phyloP scores from a whole-genome alignment of 768 basidiomycete genomes.

The Lyophyllum shimeji region DNA sequence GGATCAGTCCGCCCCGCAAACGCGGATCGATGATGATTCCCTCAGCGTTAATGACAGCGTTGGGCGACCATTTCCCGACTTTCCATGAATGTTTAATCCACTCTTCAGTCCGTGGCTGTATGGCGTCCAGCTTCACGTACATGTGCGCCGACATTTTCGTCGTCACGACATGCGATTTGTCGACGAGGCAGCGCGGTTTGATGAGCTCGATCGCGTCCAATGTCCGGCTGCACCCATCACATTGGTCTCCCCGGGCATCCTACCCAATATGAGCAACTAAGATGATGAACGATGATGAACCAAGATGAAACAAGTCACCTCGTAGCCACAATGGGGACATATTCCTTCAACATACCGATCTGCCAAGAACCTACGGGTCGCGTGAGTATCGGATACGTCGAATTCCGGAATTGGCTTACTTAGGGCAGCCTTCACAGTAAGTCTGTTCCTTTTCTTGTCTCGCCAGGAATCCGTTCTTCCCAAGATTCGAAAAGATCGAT shows the following conservation, averaged over 20 bases:
- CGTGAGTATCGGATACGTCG: not conserved
- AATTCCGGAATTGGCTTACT: conserved; percentile 41
- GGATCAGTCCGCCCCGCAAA: conserved; percentile 79
- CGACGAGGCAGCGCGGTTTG: conserved; percentile 90
- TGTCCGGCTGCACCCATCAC: conserved; percentile 90
- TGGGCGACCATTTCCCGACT: conserved; percentile 89
- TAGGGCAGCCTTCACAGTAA: conserved; percentile 89
- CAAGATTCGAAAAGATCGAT: conserved; percentile 83
- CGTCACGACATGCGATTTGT: conserved; percentile 76
- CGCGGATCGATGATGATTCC: conserved; percentile 90
- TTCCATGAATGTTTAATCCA: conserved; percentile 84
- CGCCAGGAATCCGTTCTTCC: conserved; percentile 72
- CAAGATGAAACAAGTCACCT: conserved; percentile 48
- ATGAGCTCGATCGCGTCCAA: conserved; percentile 92
- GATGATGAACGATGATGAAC: no score
- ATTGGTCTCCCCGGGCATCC: conserved; percentile 99
- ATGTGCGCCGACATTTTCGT: conserved; percentile 84
- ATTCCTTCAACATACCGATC: conserved; percentile 98
- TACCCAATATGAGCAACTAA: conserved; percentile 23
- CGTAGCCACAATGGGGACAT: conserved; percentile 90
- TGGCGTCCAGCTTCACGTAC: conserved; percentile 82
- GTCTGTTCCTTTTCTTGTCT: conserved; percentile 90
- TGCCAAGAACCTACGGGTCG: conserved; percentile 72
- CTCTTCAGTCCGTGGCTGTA: conserved; percentile 81
- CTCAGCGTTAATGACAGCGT: conserved; percentile 85